Conservation (phyloP, 2,329 filamentous ascomycete genomes). For the Thielaviopsis populi region DNA sequence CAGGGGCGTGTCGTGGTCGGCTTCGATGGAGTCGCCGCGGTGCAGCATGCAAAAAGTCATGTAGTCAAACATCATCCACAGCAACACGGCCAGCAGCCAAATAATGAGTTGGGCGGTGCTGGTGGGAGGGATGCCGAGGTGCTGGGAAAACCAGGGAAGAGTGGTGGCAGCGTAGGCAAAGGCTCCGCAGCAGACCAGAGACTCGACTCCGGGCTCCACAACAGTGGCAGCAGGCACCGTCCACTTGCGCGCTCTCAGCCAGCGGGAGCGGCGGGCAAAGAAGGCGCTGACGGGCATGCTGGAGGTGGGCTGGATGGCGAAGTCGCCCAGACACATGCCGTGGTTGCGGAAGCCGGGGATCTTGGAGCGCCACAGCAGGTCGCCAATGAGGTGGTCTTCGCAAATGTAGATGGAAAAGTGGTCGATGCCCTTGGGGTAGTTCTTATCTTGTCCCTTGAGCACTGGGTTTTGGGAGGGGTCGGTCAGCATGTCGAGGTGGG, state of each 20-base stretch:
- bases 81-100: conserved; percentile 49
- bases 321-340: conserved; percentile 66
- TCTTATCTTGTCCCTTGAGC: conserved; percentile 22
- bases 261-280: conserved; percentile 65
- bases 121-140: conserved; percentile 41
- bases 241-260: conserved; percentile 88
- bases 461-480: conserved; percentile 32
- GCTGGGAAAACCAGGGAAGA: conserved; percentile 44
- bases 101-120: conserved; percentile 51
- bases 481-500: conserved; percentile 67
- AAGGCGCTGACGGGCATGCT: conserved; percentile 67
- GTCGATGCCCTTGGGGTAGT: conserved; percentile 54
- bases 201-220: conserved; percentile 85
- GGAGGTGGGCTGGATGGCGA: conserved; percentile 79
- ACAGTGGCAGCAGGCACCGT: conserved; percentile 79
- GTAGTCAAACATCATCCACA: conserved; percentile 67
- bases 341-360: conserved; percentile 60
- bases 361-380: conserved; percentile 66
- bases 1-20: conserved; percentile 55
- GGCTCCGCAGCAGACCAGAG: conserved; percentile 67
- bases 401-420: conserved; percentile 94
- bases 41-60: conserved; percentile 60
- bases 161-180: conserved; percentile 67
- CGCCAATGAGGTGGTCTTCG: conserved; percentile 91
- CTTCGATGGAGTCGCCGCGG: conserved; percentile 51